Evolutionary conservation across 192 early-diverging fungal genomes (phyloP).

Genomic region (Backusella macrospora): DNA sequence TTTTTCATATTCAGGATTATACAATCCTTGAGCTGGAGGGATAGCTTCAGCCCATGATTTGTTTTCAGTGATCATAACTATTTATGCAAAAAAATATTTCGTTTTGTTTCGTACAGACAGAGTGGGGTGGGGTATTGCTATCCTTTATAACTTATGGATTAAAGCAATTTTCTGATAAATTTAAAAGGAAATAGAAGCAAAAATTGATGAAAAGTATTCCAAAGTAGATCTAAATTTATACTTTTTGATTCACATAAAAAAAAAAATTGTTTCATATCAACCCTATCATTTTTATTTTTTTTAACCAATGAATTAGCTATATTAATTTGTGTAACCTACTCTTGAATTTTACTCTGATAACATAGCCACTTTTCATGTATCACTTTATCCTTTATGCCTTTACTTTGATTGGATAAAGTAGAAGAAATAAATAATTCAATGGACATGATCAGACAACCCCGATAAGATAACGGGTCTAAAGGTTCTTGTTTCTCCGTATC

Average conservation of each 20-base stretch:
- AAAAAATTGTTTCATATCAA: constrained; percentile 6
- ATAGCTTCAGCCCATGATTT: constrained; percentile 80
- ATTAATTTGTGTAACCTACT: neutral
- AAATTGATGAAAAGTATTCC: neutral
- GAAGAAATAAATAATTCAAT: constrained; percentile 1
- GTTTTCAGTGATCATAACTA: constrained; percentile 34
- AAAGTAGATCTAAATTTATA: constrained; percentile 8
- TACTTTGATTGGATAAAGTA: neutral
- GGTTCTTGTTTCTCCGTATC: constrained; percentile 11
- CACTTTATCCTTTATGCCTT: neutral
- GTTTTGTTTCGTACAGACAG: neutral
- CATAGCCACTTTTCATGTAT: neutral
- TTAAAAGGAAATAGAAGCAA: constrained; percentile 6
- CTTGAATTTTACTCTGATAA: neutral
- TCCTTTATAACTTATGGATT: constrained; percentile 8
- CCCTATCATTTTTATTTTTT: neutral
- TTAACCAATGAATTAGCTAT: neutral
- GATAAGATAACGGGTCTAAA: constrained; percentile 25
- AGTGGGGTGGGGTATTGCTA: neutral
- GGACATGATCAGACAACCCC: constrained; percentile 14
- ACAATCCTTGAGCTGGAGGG: constrained; percentile 86
- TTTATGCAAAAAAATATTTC: neutral
- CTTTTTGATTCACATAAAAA: constrained; percentile 12
- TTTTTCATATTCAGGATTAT: constrained; percentile 87
- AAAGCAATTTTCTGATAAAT: neutral